Conservation (phyloP, 1,284 basidiomycete species). For the Rhodotorula sp. region DNA sequence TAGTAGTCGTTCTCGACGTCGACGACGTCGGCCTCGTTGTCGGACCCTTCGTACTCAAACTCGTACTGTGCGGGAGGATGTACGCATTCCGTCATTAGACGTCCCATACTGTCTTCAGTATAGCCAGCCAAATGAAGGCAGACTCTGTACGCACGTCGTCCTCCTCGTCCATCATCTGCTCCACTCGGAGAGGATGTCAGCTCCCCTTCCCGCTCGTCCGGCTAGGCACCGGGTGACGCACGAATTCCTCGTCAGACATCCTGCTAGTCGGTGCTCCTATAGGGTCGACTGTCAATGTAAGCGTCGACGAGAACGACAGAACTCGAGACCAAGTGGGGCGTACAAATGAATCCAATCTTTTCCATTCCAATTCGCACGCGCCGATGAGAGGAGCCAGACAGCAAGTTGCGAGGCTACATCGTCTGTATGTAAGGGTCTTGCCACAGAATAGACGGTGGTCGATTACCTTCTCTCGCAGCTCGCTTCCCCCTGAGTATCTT, state of each 20-base stretch:
- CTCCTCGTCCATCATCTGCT: constrained; percentile 40
- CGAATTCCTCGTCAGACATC: constrained; percentile 39
- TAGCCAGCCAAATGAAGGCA: too few relatives aligned
- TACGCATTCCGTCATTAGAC: too few relatives aligned
- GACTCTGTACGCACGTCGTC: constrained; percentile 25
- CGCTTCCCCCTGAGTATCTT: too few relatives aligned
- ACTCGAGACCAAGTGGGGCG: too few relatives aligned
- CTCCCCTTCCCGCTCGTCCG: not conserved
- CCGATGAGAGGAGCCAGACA: too few relatives aligned
- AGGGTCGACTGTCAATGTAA: not conserved
- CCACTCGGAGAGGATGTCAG: not conserved
- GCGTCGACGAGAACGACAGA: not conserved
- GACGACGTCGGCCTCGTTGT: constrained; percentile 75
- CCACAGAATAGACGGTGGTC: too few relatives aligned
- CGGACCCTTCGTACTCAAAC: constrained; percentile 90
- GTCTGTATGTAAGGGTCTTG: too few relatives aligned
- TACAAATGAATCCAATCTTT: too few relatives aligned
- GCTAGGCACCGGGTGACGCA: not conserved
- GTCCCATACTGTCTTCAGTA: too few relatives aligned
- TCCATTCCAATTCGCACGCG: too few relatives aligned
- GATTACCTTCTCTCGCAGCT: too few relatives aligned
- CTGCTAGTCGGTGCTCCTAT: not conserved
- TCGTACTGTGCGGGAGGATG: constrained; percentile 88
- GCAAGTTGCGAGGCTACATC: too few relatives aligned
- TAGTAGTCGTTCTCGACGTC: constrained; percentile 99